phyloP scores from a whole-genome alignment of 495 filamentous ascomycete genomes.

The Parathielavia appendiculata region DNA sequence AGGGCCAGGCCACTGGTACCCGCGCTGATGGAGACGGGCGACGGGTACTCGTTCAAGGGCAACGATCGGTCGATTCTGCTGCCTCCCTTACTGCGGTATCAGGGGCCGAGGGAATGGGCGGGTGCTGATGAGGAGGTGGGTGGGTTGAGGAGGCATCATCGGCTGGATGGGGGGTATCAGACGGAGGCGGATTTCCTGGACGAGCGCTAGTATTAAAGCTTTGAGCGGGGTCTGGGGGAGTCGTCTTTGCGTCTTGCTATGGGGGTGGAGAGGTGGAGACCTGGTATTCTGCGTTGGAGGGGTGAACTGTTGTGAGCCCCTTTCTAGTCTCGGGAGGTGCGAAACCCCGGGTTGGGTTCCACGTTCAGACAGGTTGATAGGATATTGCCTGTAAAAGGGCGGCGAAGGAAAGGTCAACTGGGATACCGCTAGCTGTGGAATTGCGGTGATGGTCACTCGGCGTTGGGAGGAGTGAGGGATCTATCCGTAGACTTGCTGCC shows the following conservation, averaged over 20 bases:
- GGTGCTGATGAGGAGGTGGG: not conserved
- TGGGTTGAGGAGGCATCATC: conserved; percentile 15
- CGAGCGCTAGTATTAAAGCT: not conserved
- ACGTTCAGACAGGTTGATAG: too few relatives aligned
- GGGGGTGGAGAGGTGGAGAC: too few relatives aligned
- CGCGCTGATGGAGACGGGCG: conserved; percentile 31
- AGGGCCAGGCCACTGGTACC: conserved; percentile 6
- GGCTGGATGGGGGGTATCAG: conserved; percentile 22
- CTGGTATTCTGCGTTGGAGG: not conserved
- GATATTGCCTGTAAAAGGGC: too few relatives aligned
- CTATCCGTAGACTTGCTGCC: not conserved
- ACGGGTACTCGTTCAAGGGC: conserved; percentile 18
- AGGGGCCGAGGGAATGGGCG: conserved; percentile 4
- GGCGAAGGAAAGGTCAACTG: too few relatives aligned
- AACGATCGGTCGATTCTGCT: conserved; percentile 27
- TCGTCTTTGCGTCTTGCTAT: too few relatives aligned
- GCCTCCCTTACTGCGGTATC: conserved; percentile 12
- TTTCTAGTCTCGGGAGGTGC: too few relatives aligned
- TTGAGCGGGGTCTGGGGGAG: not conserved
- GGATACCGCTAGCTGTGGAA: not conserved
- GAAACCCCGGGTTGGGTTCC: too few relatives aligned
- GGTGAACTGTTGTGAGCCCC: too few relatives aligned
- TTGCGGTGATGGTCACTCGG: not conserved
- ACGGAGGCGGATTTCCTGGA: conserved; percentile 2
- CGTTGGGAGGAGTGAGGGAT: not conserved